Evolutionary conservation across 257 asterid species (phyloP).

Genomic region (Petrea volubilis): DNA sequence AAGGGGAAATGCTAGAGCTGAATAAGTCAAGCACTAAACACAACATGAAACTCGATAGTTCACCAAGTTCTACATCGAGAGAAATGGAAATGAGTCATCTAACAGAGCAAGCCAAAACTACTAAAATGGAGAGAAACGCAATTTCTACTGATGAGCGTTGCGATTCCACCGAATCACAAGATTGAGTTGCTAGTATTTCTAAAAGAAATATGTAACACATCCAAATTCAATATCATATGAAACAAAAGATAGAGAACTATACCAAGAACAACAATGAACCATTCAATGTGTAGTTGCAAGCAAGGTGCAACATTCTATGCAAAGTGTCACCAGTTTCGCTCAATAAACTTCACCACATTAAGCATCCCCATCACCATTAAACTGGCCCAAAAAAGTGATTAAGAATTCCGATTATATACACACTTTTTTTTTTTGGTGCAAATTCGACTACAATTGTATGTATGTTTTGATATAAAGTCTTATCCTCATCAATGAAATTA

Average conservation of each 20-base stretch:
- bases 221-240: neutral
- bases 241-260: neutral
- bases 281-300: neutral
- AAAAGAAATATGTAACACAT: neutral
- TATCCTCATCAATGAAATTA: too few species aligned
- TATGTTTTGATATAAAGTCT: too few species aligned
- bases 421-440: too few species aligned
- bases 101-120: neutral
- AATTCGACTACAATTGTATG: too few species aligned
- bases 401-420: too few species aligned
- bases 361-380: neutral
- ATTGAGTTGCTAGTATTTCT: neutral
- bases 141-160: neutral
- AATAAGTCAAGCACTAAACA: neutral
- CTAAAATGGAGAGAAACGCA: conserved; percentile 1
- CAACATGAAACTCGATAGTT: neutral
- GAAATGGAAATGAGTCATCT: neutral
- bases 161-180: neutral
- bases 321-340: neutral
- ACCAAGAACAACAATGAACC: neutral
- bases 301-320: neutral
- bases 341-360: neutral
- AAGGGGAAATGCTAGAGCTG: neutral
- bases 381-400: neutral
- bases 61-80: neutral